A percentile compares a stretch with the other conserved stretches of the same genome.
These are phyloP conservation scores for Pyrenopolyporus hunteri DNA, from an alignment of 495 filamentous ascomycete genomes.

Conservation along the genomic window DNA sequence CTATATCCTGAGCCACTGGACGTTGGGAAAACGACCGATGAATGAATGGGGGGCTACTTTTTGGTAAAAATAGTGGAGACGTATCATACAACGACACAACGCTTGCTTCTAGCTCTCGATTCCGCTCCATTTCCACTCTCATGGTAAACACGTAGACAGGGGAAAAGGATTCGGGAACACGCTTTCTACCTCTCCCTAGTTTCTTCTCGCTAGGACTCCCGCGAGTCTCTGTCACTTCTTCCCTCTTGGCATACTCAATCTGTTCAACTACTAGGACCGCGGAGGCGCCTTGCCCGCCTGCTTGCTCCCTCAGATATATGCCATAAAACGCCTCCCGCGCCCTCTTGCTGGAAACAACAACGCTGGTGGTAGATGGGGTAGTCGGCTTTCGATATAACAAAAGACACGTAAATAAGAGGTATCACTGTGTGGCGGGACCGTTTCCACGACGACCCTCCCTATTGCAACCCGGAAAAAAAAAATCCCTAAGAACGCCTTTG, in stretches of 20 bases:
- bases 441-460: constrained; percentile 19
- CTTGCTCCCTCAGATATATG: background rate
- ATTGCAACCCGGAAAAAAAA: constrained; percentile 11
- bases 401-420: constrained; percentile 32
- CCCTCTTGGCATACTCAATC: constrained; percentile 27
- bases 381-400: constrained; percentile 6
- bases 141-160: too few relatives aligned
- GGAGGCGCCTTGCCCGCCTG: background rate
- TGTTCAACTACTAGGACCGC: constrained; percentile 3
- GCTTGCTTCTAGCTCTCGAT: background rate
- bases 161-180: background rate
- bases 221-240: background rate
- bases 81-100: constrained; percentile 15
- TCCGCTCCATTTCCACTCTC: background rate
- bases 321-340: background rate
- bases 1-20: background rate
- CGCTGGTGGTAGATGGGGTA: constrained; percentile 2
- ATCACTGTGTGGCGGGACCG: constrained; percentile 25
- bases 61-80: constrained; percentile 5
- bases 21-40: background rate
- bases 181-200: background rate
- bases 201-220: background rate
- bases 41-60: constrained; percentile 2
- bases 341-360: background rate
- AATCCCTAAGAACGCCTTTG: constrained; percentile 30